Percentiles rank a stretch among this genome's conserved stretches.
These are phyloP conservation scores for Alternaria sp. DNA, from an alignment of 2,329 filamentous ascomycete genomes.

Conservation along the genomic window DNA sequence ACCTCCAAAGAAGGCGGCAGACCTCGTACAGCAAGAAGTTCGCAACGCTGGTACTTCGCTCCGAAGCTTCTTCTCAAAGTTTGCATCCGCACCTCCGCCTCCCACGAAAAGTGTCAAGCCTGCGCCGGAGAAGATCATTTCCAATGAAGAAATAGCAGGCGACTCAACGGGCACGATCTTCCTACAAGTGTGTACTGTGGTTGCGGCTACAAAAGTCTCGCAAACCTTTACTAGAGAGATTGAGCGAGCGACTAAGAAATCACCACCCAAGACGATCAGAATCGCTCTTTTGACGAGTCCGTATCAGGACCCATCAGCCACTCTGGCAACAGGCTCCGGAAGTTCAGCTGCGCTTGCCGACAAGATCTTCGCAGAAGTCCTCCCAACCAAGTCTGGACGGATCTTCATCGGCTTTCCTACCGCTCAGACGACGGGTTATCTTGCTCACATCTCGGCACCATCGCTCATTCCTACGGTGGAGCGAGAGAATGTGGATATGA, in stretches of 20 bases:
- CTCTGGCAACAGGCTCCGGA: conserved; percentile 62
- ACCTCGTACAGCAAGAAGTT: conserved; percentile 46
- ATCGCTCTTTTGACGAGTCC: conserved; percentile 91
- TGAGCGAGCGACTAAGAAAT: conserved; percentile 95
- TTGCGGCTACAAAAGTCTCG: conserved; percentile 77
- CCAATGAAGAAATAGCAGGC: conserved; percentile 72
- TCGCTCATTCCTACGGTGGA: conserved; percentile 98
- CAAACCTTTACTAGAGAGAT: conserved; percentile 81
- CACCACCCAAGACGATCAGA: conserved; percentile 85
- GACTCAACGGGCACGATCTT: conserved; percentile 82
- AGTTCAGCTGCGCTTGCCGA: conserved; percentile 64
- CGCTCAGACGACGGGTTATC: conserved; percentile 92
- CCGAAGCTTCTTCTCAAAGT: conserved; percentile 53
- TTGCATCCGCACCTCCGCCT: conserved; percentile 36
- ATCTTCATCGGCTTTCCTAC: conserved; percentile 99
- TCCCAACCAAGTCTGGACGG: conserved; percentile 87
- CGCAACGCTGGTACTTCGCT: conserved; percentile 47
- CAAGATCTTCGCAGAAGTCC: conserved; percentile 88
- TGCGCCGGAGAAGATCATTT: conserved; percentile 23
- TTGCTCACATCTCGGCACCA: conserved; percentile 92
- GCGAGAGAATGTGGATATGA: conserved; percentile 94
- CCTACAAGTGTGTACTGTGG: conserved; percentile 84
- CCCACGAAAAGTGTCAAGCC: conserved; percentile 31
- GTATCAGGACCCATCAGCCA: conserved; percentile 79
- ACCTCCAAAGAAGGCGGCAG: conserved; percentile 44